phyloP scores from a whole-genome alignment of 139 green algal genomes.

The Chlorella sp. region DNA sequence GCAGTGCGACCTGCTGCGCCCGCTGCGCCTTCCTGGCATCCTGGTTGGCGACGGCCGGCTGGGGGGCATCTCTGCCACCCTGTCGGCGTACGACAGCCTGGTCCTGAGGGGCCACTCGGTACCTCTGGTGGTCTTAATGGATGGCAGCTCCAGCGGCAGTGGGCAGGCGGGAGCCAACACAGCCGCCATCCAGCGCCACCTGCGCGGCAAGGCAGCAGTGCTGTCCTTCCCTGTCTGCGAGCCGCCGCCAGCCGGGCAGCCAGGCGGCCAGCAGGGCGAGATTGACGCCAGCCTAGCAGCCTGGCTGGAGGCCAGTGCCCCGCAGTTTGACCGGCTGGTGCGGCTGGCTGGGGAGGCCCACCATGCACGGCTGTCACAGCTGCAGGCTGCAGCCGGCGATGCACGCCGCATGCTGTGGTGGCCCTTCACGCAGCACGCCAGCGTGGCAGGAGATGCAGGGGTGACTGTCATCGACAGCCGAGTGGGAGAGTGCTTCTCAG shows the following conservation, averaged over 20 bases:
- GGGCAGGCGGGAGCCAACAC: conserved; percentile 33
- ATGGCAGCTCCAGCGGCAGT: conserved; percentile 21
- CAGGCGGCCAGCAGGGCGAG: background rate
- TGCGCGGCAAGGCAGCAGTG: background rate
- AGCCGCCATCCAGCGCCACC: conserved; percentile 36
- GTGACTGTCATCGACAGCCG: conserved; percentile 91
- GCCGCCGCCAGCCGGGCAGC: conserved; percentile 1
- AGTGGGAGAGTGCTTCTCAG: conserved; percentile 81
- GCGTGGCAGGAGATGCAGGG: conserved; percentile 6
- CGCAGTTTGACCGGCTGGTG: conserved; percentile 66
- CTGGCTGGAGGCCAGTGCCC: conserved; percentile 69
- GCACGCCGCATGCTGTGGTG: conserved; percentile 84
- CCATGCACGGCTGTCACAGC: conserved; percentile 46
- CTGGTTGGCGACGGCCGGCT: conserved; percentile 92
- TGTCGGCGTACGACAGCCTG: conserved; percentile 84
- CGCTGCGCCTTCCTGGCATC: conserved; percentile 85
- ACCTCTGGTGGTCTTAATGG: conserved; percentile 73
- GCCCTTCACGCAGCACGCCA: conserved; percentile 97
- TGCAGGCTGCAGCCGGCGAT: conserved; percentile 42
- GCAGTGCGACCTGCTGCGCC: conserved; percentile 83
- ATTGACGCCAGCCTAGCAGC: conserved; percentile 61
- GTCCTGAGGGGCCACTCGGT: conserved; percentile 79
- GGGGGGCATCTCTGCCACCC: conserved; percentile 93
- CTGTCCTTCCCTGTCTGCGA: conserved; percentile 31
- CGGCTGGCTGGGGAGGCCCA: conserved; percentile 53